phyloP scores from a whole-genome alignment of 179 eudicot species.

The Spinacia oleracea region DNA sequence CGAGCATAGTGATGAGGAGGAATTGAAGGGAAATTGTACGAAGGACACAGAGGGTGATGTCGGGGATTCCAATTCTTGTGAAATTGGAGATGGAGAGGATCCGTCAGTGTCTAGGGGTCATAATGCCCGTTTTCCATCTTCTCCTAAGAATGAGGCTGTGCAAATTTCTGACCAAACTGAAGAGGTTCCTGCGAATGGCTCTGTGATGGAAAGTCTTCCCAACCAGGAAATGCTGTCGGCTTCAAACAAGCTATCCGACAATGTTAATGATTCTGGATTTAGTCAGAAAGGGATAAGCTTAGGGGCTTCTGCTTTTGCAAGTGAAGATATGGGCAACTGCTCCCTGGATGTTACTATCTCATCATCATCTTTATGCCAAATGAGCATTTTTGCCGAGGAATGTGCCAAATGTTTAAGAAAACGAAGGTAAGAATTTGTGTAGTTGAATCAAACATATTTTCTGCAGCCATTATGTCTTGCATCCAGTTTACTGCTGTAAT shows the following conservation, averaged over 20 bases:
- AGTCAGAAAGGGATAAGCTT: slow-evolving; percentile 3
- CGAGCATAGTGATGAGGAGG: slow-evolving; percentile 27
- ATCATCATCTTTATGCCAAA: slow-evolving; percentile 27
- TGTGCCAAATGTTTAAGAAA: slow-evolving; percentile 41
- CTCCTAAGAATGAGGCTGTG: slow-evolving; percentile 11
- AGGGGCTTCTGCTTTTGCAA: slow-evolving; percentile 18
- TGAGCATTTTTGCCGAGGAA: slow-evolving; percentile 25
- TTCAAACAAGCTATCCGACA: slow-evolving; percentile 26
- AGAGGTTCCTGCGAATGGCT: slow-evolving; percentile 19
- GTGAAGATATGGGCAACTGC: slow-evolving; percentile 14
- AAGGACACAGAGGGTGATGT: not conserved
- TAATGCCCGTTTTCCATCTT: slow-evolving; percentile 5
- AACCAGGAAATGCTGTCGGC: slow-evolving; percentile 22
- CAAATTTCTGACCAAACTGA: slow-evolving; percentile 21
- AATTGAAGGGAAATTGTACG: slow-evolving; percentile 18
- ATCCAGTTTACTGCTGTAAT: not conserved
- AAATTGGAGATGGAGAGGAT: slow-evolving; percentile 18
- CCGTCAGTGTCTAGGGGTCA: slow-evolving; percentile 8
- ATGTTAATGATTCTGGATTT: slow-evolving; percentile 22
- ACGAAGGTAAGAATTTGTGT: slow-evolving; percentile 44
- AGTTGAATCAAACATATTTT: not conserved
- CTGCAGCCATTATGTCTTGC: not conserved
- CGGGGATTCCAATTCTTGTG: slow-evolving; percentile 19
- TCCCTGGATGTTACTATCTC: slow-evolving; percentile 19
- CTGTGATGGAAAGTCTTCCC: slow-evolving; percentile 26